Base-by-base conservation (phyloP, 768 basidiomycete genomes). In the Hemileccinum impolitum region DNA sequence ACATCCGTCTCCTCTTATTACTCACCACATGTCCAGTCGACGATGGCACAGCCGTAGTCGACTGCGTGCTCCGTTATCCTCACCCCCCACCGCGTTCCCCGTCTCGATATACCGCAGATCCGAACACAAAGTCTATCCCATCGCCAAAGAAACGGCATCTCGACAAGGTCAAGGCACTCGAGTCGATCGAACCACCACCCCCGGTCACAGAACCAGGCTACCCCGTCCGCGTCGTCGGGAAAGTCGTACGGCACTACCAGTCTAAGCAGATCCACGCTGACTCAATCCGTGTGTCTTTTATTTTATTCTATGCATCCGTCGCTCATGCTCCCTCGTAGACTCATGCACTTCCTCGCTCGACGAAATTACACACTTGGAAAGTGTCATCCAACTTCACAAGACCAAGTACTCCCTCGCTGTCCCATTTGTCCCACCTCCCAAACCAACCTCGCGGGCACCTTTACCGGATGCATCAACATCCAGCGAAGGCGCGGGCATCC, bases 41-140 rank as follows among this genome's bases (percentile, higher is more conserved):
- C 59, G 89, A 91, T 56, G 86, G 87, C 6, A 85, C 87, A 2
- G 81, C 71, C 25, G 81, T 85, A 4, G 73, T 91, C 21, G 87
- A 90, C 39, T 90, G 88, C 57, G 59, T 71, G 3, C 75, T 80
- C 59, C 71, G 68, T 19, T 69, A 71, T 36, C 63, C 66, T 19
- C 60, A 63, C 10, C 52, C 59, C 1, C 36, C 38, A 34, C 23
- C 31, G 4, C 59, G 43, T n/a, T 40, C 47, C 14, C 36, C 45
- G 1, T 47, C 47, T 14, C 63, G 45, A 53, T 40, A 30, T 18
- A 25, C 26, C 1, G 25, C 48, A n/a, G 43, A 39, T 30, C 26
- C 45, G 12, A 46, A 43, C 38, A 11, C 58, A 46, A 47, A 54
- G 15, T 1, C 39, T 1, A 39, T 23, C 35, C 43, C 47, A 9